These are phyloP conservation scores for Phytophthora brassicae DNA, from an alignment of 352 stramenopile genomes.

Conservation along the genomic window DNA sequence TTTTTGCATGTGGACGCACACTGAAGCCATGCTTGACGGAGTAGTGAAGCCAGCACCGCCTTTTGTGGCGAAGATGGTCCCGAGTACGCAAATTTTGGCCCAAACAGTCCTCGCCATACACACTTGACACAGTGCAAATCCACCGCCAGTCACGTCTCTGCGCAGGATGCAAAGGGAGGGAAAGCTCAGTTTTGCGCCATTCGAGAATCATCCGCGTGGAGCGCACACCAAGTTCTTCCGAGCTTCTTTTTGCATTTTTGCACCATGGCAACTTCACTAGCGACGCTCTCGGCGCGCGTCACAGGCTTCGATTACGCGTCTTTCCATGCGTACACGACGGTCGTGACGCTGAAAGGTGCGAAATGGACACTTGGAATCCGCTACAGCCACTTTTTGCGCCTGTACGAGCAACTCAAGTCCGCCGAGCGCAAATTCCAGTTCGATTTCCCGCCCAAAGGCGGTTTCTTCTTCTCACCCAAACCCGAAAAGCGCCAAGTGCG, in stretches of 20 bases:
- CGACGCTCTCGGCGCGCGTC: conserved; percentile 42
- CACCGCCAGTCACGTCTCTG: conserved; percentile 21
- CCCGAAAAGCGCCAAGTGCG: conserved; percentile 51
- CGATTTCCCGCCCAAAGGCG: conserved; percentile 65
- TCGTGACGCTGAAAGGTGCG: conserved; percentile 28
- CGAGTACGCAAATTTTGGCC: conserved; percentile 20
- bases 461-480: conserved; percentile 62
- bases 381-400: conserved; percentile 63
- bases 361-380: conserved; percentile 47
- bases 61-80: conserved; percentile 30
- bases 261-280: conserved; percentile 23
- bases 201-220: conserved; percentile 30
- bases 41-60: conserved; percentile 7
- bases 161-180: conserved; percentile 14
- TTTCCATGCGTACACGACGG: conserved; percentile 56
- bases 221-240: conserved; percentile 6
- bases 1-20: no score
- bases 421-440: conserved; percentile 49
- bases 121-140: conserved; percentile 23
- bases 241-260: no score
- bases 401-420: conserved; percentile 48
- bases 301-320: conserved; percentile 43
- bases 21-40: conserved; percentile 2
- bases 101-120: conserved; percentile 9
- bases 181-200: conserved; percentile 7